phyloP scores from a whole-genome alignment of 208 protist species.

The Leptomonas seymouri region DNA sequence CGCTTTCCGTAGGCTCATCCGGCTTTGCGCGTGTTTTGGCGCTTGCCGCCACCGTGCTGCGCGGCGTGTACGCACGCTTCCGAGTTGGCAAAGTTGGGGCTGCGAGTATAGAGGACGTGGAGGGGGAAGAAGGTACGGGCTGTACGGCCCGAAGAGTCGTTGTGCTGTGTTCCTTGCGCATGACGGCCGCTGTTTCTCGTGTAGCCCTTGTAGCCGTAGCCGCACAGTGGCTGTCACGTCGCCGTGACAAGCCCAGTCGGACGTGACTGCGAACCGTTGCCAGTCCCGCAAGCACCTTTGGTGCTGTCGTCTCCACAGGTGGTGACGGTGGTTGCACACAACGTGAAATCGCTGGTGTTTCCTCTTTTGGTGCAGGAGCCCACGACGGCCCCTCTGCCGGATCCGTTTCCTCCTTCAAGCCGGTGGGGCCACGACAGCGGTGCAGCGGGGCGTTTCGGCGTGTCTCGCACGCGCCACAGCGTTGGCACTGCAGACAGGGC shows the following conservation, averaged over 20 bases:
- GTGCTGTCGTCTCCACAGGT: neutral
- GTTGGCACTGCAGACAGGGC: conserved; percentile 75
- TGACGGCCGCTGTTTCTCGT: neutral
- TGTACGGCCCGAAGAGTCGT: neutral
- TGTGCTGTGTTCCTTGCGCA: no score
- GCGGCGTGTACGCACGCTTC: neutral
- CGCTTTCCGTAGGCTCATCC: neutral
- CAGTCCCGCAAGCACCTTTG: neutral
- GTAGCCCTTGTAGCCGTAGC: neutral
- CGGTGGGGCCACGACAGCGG: conserved; percentile 22
- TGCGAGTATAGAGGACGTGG: neutral
- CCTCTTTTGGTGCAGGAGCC: neutral
- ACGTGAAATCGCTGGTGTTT: neutral
- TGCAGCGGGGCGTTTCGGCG: conserved; percentile 45
- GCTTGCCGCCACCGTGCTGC: neutral
- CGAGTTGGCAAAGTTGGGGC: neutral
- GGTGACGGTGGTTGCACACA: no score
- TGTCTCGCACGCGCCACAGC: conserved; percentile 53
- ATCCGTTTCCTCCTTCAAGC: neutral
- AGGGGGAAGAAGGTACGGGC: neutral
- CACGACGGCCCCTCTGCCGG: neutral
- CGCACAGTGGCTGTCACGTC: neutral
- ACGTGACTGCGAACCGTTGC: neutral
- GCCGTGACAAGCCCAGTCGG: conserved; percentile 16
- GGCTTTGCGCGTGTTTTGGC: neutral